phyloP scores from a whole-genome alignment of 1,284 basidiomycete genomes.

The Cutaneotrichosporon curvatum region DNA sequence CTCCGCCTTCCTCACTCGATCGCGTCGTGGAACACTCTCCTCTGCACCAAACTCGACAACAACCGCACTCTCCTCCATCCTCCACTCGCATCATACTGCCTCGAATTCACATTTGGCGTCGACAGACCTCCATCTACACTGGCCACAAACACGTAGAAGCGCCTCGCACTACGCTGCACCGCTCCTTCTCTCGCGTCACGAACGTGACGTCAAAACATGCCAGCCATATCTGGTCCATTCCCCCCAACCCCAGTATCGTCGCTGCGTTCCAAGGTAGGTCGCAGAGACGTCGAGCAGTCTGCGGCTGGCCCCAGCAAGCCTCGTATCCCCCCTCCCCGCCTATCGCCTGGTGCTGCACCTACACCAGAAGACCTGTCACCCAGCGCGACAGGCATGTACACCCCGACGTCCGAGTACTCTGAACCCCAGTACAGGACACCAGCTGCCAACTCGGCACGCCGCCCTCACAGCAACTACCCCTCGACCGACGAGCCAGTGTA shows the following conservation, averaged over 20 bases:
- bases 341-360: conserved; percentile 17
- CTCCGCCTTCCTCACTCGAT: no score
- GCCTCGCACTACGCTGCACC: background rate
- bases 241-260: background rate
- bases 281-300: background rate
- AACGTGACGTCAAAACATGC: conserved; percentile 1
- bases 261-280: conserved; percentile 1
- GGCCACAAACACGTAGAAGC: background rate
- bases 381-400: conserved; percentile 16
- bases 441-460: conserved; percentile 6
- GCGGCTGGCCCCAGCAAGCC: conserved; percentile 4
- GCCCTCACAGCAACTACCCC: conserved; percentile 34
- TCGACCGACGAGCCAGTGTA: conserved; percentile 19
- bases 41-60: no score
- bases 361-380: conserved; percentile 19
- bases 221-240: conserved; percentile 2
- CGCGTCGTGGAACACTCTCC: no score
- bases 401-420: conserved; percentile 1
- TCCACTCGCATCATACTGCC: no score
- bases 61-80: no score
- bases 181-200: background rate
- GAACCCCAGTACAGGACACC: conserved; percentile 19
- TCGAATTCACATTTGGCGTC: no score
- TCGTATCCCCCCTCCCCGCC: background rate
- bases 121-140: no score